Evolutionary conservation across 108 stramenopile species (phyloP).

Genomic region (Skeletonema costatum): DNA sequence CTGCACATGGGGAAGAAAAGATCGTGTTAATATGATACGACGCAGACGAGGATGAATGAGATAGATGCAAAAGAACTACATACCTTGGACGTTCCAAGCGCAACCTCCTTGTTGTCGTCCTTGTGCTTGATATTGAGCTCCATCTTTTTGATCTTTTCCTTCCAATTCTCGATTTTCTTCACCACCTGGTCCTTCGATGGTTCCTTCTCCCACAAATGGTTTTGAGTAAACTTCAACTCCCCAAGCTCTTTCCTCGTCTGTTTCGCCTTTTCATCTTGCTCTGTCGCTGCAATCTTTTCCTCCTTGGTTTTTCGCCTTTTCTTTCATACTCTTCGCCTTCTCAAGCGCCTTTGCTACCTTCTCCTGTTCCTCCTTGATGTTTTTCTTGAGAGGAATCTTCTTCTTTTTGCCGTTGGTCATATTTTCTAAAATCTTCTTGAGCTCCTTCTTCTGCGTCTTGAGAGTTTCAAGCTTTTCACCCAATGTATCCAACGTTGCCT

Average conservation of each 20-base stretch:
- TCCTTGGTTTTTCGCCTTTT: constrained; percentile 92
- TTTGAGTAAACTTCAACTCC: constrained; percentile 73
- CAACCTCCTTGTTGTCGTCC: constrained; percentile 99
- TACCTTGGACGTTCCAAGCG: constrained; percentile 90
- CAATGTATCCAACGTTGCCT: constrained; percentile 80
- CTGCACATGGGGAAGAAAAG: constrained; percentile 22
- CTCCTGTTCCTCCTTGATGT: constrained; percentile 62
- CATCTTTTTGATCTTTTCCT: constrained; percentile 86
- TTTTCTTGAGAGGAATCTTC: constrained; percentile 77
- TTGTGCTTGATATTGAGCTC: constrained; percentile 96
- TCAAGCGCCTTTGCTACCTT: constrained; percentile 68
- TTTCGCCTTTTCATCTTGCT: constrained; percentile 88
- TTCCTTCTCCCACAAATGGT: constrained; percentile 90
- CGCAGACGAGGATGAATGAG: not conserved
- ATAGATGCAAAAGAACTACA: constrained; percentile 10
- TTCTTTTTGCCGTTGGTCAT: constrained; percentile 68
- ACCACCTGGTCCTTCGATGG: constrained; percentile 87
- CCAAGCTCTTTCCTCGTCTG: constrained; percentile 63
- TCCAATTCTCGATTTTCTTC: constrained; percentile 85
- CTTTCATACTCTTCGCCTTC: constrained; percentile 91
- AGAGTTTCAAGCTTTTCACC: constrained; percentile 79
- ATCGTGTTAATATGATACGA: not conserved
- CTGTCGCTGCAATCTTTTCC: constrained; percentile 92
- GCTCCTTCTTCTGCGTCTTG: constrained; percentile 83
- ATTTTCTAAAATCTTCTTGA: constrained; percentile 80